Evolutionary conservation across 192 early-diverging fungal species (phyloP).

Genomic region (Entomortierella chlamydospora): DNA sequence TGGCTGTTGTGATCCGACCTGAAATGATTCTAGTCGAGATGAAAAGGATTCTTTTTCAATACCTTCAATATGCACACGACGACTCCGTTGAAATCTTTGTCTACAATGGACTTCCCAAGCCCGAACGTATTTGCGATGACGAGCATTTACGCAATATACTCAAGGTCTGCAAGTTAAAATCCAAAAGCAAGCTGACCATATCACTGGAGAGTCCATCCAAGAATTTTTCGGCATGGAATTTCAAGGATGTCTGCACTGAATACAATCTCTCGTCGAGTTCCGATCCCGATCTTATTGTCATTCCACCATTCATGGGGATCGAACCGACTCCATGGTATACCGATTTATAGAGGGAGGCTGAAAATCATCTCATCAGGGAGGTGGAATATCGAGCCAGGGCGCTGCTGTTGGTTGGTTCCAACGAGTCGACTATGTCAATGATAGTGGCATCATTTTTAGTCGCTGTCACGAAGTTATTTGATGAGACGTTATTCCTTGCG

Average conservation of each 20-base stretch:
- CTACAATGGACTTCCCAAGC: slow-evolving; percentile 8
- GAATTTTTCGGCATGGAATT: slow-evolving; percentile 16
- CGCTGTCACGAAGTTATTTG: slow-evolving; percentile 15
- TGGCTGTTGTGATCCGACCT: no score
- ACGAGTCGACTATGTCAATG: slow-evolving; percentile 25
- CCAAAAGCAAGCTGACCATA: slow-evolving; percentile 5
- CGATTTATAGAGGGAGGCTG: neutral
- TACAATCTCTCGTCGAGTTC: slow-evolving; percentile 8
- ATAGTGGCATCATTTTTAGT: slow-evolving; percentile 20
- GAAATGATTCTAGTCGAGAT: no score
- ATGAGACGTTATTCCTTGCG: slow-evolving; percentile 17
- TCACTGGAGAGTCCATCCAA: slow-evolving; percentile 25
- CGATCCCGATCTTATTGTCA: neutral
- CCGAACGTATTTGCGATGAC: neutral
- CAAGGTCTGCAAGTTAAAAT: slow-evolving; percentile 7
- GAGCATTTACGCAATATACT: slow-evolving; percentile 16
- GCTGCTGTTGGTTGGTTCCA: slow-evolving; percentile 1
- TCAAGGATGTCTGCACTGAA: slow-evolving; percentile 29
- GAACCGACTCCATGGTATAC: slow-evolving; percentile 1
- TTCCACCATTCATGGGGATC: slow-evolving; percentile 10
- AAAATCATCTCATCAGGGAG: slow-evolving; percentile 7
- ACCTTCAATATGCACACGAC: slow-evolving; percentile 23
- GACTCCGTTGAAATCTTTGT: slow-evolving; percentile 14
- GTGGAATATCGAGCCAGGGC: neutral
- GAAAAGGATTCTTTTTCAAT: no score